A percentile compares a stretch with the other conserved stretches of the same genome.
Conservation (phyloP, 2,329 filamentous ascomycete genomes). For the Sporothrix luriei region DNA sequence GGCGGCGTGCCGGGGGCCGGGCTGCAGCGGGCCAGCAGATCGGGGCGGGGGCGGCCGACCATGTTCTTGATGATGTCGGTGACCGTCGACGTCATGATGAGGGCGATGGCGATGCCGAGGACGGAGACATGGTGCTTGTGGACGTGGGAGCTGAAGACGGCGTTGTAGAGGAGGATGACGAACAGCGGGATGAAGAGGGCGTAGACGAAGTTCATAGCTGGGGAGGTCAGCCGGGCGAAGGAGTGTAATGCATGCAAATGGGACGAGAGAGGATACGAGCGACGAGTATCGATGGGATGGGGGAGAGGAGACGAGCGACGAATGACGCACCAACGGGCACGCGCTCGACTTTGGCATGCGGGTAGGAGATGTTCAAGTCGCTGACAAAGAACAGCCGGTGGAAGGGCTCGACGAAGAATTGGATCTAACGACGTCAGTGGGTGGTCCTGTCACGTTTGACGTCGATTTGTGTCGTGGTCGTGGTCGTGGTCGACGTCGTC, state of each 20-base stretch:
- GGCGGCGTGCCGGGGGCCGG: slow-evolving; percentile 57
- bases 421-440: slow-evolving; percentile 51
- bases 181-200: slow-evolving; percentile 71
- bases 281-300: no score
- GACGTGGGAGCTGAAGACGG: slow-evolving; percentile 60
- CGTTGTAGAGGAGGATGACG: slow-evolving; percentile 67
- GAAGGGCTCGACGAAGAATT: slow-evolving; percentile 77
- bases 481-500: not conserved
- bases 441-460: no score
- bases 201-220: slow-evolving; percentile 76
- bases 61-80: slow-evolving; percentile 92
- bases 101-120: slow-evolving; percentile 74
- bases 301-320: no score
- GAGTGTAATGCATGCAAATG: no score
- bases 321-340: slow-evolving; percentile 70
- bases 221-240: not conserved
- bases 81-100: slow-evolving; percentile 77
- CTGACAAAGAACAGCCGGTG: slow-evolving; percentile 92
- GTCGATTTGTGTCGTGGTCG: not conserved
- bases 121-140: slow-evolving; percentile 86
- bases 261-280: no score
- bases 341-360: slow-evolving; percentile 79
- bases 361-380: slow-evolving; percentile 81
- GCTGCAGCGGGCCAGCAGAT: slow-evolving; percentile 72
- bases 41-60: slow-evolving; percentile 67